These are phyloP conservation scores for Mitragyna speciosa DNA, from an alignment of 257 asterid species.

Conservation along the genomic window DNA sequence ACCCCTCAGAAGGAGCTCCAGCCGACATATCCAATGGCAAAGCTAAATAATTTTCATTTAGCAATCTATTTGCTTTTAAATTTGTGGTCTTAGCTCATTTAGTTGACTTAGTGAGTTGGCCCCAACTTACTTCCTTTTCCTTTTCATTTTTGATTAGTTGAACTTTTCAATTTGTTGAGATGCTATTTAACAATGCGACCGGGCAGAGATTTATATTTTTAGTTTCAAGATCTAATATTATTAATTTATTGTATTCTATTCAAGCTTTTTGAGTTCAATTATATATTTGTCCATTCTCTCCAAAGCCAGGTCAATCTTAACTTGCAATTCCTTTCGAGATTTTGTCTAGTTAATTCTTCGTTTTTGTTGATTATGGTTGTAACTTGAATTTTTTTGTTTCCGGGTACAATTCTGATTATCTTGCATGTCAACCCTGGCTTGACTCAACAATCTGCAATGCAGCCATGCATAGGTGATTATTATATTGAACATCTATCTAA, in stretches of 20 bases:
- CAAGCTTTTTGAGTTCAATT: not conserved
- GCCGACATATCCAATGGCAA: slow-evolving; percentile 34
- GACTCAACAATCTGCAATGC: not conserved
- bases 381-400: not conserved
- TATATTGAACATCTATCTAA: too few relatives aligned
- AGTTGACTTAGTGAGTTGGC: slow-evolving; percentile 16
- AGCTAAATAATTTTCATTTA: slow-evolving; percentile 37
- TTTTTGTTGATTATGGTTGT: too few relatives aligned
- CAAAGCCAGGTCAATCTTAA: not conserved
- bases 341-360: too few relatives aligned
- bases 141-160: not conserved
- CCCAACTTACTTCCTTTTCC: slow-evolving; percentile 10
- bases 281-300: not conserved
- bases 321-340: too few relatives aligned
- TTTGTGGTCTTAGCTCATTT: not conserved
- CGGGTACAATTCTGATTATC: not conserved
- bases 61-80: not conserved
- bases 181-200: slow-evolving; percentile 17
- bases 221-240: slow-evolving; percentile 21
- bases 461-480: too few relatives aligned
- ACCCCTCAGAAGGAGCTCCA: slow-evolving; percentile 45
- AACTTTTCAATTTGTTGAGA: slow-evolving; percentile 24
- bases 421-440: not conserved
- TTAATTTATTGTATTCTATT: slow-evolving; percentile 17
- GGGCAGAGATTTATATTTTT: slow-evolving; percentile 17